Conservation (phyloP, 2,329 filamentous ascomycete species). For the Diaporthe velutina region DNA sequence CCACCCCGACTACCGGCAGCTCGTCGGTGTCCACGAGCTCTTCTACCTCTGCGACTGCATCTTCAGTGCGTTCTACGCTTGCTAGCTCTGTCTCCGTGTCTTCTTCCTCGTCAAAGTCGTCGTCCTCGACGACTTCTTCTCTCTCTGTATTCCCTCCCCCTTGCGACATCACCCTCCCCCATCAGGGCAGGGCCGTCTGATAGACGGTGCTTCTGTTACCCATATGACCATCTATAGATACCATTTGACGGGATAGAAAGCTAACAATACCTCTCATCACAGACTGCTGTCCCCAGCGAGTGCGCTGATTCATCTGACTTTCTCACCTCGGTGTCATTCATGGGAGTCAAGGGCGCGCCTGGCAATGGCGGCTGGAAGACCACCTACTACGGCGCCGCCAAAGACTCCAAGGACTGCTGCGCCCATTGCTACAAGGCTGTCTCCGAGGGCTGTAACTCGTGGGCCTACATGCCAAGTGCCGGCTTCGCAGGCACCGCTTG, state of each 20-base stretch:
- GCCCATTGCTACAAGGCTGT: conserved; percentile 27
- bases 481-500: conserved; percentile 33
- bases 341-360: conserved; percentile 26
- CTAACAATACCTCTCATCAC: neutral
- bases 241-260: no score
- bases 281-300: conserved; percentile 20
- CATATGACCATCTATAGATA: neutral
- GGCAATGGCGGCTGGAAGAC: conserved; percentile 28
- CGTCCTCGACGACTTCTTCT: neutral
- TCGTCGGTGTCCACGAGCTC: neutral
- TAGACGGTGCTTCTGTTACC: conserved; percentile 13
- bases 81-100: neutral
- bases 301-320: conserved; percentile 33
- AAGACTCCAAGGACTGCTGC: conserved; percentile 31
- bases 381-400: conserved; percentile 20
- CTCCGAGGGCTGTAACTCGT: conserved; percentile 33
- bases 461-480: conserved; percentile 27
- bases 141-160: neutral
- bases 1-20: neutral
- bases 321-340: conserved; percentile 30
- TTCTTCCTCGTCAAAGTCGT: neutral
- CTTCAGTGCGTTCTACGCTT: conserved; percentile 25
- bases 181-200: neutral
- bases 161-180: neutral
- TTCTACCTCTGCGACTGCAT: neutral